A percentile compares a stretch with the other conserved stretches of the same genome.
Conservation (phyloP, 805 yeast genomes). For the Suhomyces xylopsoci region DNA sequence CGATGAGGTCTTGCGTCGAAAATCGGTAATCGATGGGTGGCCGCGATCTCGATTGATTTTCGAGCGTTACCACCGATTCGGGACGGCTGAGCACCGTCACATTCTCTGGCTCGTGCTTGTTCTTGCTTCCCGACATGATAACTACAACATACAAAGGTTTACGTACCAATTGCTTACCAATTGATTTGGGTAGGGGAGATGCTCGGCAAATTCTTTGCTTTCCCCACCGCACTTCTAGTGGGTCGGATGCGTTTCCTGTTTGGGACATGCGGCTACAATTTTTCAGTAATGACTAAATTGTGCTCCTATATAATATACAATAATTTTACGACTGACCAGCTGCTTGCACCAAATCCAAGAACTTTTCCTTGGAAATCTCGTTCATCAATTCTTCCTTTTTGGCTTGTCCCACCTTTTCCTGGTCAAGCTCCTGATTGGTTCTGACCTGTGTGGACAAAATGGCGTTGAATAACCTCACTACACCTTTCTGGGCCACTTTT, state of each 20-base stretch:
- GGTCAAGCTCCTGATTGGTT: constrained; percentile 49
- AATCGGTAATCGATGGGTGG: not conserved
- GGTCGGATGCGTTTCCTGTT: not conserved
- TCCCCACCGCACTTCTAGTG: not conserved
- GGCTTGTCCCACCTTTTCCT: constrained; percentile 42
- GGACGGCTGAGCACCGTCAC: not conserved
- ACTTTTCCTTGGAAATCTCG: constrained; percentile 85
- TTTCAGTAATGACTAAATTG: not conserved
- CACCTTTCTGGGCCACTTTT: constrained; percentile 86
- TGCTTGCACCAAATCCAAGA: constrained; percentile 80
- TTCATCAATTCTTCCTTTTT: constrained; percentile 61
- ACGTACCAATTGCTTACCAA: not conserved
- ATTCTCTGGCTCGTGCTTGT: not conserved
- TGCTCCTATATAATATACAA: not conserved
- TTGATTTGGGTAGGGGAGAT: not conserved
- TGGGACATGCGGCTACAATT: not conserved
- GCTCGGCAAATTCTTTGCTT: not conserved
- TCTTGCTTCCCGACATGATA: not conserved
- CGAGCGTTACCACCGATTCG: not conserved
- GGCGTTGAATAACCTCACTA: constrained; percentile 79
- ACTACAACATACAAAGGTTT: not conserved
- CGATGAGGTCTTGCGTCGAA: not conserved
- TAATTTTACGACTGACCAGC: constrained; percentile 48
- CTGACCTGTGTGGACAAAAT: constrained; percentile 72
- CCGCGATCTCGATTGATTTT: not conserved